Evolutionary conservation across 108 stramenopile species (phyloP).

Genomic region (Stephanodiscus minutulus): DNA sequence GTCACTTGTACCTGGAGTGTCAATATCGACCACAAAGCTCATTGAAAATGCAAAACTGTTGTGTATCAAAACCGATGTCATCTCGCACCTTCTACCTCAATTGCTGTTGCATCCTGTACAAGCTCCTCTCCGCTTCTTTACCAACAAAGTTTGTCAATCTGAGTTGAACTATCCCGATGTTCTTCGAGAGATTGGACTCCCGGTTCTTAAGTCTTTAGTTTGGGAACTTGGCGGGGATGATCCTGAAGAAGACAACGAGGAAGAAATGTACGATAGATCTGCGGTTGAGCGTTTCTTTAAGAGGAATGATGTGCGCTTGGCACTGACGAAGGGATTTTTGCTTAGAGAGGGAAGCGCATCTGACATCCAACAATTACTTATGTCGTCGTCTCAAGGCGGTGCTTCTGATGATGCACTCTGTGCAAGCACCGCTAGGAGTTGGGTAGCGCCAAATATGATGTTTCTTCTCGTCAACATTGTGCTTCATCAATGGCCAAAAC

Average conservation of each 20-base stretch:
- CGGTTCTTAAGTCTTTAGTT: constrained; percentile 63
- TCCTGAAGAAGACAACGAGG: constrained; percentile 36
- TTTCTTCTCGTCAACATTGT: constrained; percentile 79
- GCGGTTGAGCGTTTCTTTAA: neutral
- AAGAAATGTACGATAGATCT: constrained; percentile 45
- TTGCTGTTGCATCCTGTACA: constrained; percentile 55
- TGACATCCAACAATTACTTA: constrained; percentile 17
- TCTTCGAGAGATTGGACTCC: constrained; percentile 41
- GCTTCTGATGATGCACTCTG: constrained; percentile 19
- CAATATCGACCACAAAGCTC: constrained; percentile 46
- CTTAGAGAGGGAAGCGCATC: constrained; percentile 24
- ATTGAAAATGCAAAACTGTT: constrained; percentile 56
- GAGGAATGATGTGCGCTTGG: constrained; percentile 40
- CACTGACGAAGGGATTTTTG: constrained; percentile 39
- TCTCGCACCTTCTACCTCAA: constrained; percentile 61
- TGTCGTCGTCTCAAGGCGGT: constrained; percentile 23
- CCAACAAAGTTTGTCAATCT: constrained; percentile 49
- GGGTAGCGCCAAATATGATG: constrained; percentile 81
- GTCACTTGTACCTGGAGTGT: constrained; percentile 42
- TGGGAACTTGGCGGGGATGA: constrained; percentile 67
- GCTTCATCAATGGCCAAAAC: constrained; percentile 58
- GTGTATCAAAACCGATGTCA: constrained; percentile 52
- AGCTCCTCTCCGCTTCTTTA: constrained; percentile 59
- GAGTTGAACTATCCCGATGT: constrained; percentile 47
- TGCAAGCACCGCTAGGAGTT: constrained; percentile 39